Base-by-base conservation (phyloP, 2,329 filamentous ascomycete genomes). In the Arthrobotrys conoides region DNA sequence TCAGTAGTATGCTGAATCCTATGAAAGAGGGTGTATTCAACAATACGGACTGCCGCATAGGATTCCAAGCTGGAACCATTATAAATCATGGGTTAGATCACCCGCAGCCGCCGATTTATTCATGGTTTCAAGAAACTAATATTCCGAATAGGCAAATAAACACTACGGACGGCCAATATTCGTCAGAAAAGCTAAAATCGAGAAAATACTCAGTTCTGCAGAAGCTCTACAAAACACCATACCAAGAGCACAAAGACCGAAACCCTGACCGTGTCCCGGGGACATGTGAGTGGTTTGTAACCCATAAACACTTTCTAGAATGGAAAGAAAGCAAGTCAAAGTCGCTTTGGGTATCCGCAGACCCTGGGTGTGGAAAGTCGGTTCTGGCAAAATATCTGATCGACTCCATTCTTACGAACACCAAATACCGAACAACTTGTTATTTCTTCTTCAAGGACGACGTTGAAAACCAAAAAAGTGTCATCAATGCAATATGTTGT, bases 351-450 rank as follows among this genome's bases (percentile, higher is more conserved):
- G 83, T 86, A 0, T 86, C 85, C 24, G 85, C 85, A 12, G 83
- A 86, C 69, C 86, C 85, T 1, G 86, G 85, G 0, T 86, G 85
- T 46, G 86, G 85, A 10, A 87, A 87, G 77, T 86, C 86, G 0
- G 86, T 86, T 10, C 76, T 87, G 0, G 82, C 84, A 8, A 85
- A 80, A 71, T 82, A 83, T 46, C 76, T 87, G 0, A 80, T 84
- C 0, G 85, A 87, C 24, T 20, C 80, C 0, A 63, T 83, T 0
- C 75, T 86, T 1, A 69, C 68, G 0, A 80, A 27, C 0, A 81
- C 36, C 20, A 4, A 64, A 64, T 64, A 1, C 5, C 12, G 59
- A 46, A 64, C 59, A 27, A 64, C 38, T 6, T 64, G 59, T 27
- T 64, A 64, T 20, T 64, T 64, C 6, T 64, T 64, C 38, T 64